A percentile compares a stretch with the other conserved stretches of the same genome.
phyloP scores from a whole-genome alignment of 1,284 basidiomycete species.

The Melampsora larici-populina region DNA sequence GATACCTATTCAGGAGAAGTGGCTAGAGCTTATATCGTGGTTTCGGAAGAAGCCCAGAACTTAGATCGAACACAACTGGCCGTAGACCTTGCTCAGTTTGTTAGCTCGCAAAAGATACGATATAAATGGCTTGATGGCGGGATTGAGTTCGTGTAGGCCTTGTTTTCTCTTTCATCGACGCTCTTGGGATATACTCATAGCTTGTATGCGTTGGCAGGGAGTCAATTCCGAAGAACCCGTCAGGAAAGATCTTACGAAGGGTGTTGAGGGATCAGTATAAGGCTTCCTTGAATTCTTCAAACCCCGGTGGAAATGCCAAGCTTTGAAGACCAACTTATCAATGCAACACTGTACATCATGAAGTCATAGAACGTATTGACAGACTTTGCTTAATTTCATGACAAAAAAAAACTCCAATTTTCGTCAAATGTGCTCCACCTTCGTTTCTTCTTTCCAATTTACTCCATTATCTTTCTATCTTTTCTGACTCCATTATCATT shows the following conservation, averaged over 20 bases:
- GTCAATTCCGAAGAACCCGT: slow-evolving; percentile 27
- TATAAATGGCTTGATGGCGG: slow-evolving; percentile 70
- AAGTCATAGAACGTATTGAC: too few species aligned
- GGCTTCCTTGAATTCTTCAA: not conserved
- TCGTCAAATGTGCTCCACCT: too few species aligned
- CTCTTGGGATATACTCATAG: not conserved
- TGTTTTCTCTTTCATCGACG: not conserved
- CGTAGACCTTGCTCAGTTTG: slow-evolving; percentile 58
- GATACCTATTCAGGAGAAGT: slow-evolving; percentile 76
- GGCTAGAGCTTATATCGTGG: slow-evolving; percentile 54
- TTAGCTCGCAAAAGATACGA: slow-evolving; percentile 65
- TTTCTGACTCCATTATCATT: too few species aligned
- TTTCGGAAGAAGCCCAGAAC: not conserved
- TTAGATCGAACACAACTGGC: slow-evolving; percentile 37
- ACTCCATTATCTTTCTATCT: too few species aligned
- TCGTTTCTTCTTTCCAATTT: too few species aligned
- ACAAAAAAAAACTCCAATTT: too few species aligned
- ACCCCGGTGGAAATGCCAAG: too few species aligned
- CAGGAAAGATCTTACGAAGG: slow-evolving; percentile 16
- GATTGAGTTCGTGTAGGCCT: slow-evolving; percentile 64
- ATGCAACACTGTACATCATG: too few species aligned
- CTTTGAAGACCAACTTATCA: too few species aligned
- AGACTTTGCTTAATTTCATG: too few species aligned
- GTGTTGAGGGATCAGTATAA: slow-evolving; percentile 4
- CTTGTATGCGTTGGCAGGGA: not conserved